Evolutionary conservation across 1,139 yeast species (phyloP), one percentile per base, ranked within the genome.

Genomic region (Cylindricascospora bacillispora): DNA sequence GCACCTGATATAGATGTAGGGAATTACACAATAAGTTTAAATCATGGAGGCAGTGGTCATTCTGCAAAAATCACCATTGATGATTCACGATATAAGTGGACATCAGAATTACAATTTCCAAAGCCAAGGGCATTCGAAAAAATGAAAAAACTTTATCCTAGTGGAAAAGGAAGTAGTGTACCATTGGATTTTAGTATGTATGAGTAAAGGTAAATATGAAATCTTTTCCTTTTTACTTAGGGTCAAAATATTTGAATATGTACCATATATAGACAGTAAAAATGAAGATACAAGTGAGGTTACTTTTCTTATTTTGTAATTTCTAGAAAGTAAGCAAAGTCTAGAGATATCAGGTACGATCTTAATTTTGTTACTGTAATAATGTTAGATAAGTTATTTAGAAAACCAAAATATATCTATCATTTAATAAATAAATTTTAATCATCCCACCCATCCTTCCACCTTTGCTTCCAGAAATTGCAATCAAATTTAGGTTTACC

Each of bases 101-200:
- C 60, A 10, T 80, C 81, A 52, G 66, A 71, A 16, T 59, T 60
- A 30, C 77, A 82, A 15, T 62, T 89, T 31, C 97, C 98, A 0
- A 72, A 72, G 44, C 97, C 97, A 11, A 64, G 97, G 43, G 64
- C 70, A 35, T 81, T 79, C 45, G 75, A 71, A 32, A 78, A 73
- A 9, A 67, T 65, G 32, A 67, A 67, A 34, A 85, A 86, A 52
- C 60, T 83, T 42, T 89, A 89, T 56, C 95, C 95, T 10, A 82
- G 95, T 59, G 97, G 98, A 5, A 70, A 95, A 49, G 98, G 98
- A 2, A 73, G 86, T 18, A 82, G 95, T 19, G 93, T 89, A 24
- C 97, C 97, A 1, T 61, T 89, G 43, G 75, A 83, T 44, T 60
- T 86, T 14, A 21, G 20, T 13, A 40, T 58, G 70, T 28, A 31